Base-by-base conservation (phyloP, 495 filamentous ascomycete species). In the Cryomyces minteri region DNA sequence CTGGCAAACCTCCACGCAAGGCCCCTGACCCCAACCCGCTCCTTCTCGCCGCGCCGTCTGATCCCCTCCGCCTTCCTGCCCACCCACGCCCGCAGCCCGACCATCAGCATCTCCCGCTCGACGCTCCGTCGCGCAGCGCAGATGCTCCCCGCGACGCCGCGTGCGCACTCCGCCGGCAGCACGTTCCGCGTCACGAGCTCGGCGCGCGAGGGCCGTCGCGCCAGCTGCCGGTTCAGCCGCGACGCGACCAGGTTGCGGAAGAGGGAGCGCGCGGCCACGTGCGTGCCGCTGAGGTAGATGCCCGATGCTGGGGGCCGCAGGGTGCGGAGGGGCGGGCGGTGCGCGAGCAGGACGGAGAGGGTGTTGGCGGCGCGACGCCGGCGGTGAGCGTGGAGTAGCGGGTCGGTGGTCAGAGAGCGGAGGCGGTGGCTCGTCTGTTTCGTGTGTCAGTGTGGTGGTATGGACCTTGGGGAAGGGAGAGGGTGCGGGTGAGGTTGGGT, bases 101-200 rank as follows among this genome's bases (percentile, higher is more conserved):
- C 54, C 28, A 48, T 51, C 5, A 57, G 34, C 31, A 45, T 41
- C 44, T 57, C 54, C 12, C 54, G 11, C 47, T 57, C 54, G n/a
- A 57, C 54, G 2, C 44, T 39, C 36, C 49, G 43, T 40, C 49
- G 52, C 18, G 49, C 46, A 41, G 51, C 51, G 3, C 54, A 49
- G 32, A 57, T 45, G 10, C 43, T 49, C 3, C 49, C 47, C 9
- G 52, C 51, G 7, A 57, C 44, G 28, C 52, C 52, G 8, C 40
- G 8, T 0, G 38, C 28, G 44, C 54, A 57, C 41, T 57, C 54
- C 28, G 47, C 47, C 7, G 54, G 54, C 14, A 57, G 43, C 18
- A 57, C 51, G 34, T 49, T 49, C n/a, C 41, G 46, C 9, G 39
- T 48, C 33, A 57, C 38, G 4, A 57, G 47, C 6, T 44, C 46